These are phyloP conservation scores for Pythium phragmiticola DNA, from an alignment of 352 stramenopile species.

Conservation along the genomic window DNA sequence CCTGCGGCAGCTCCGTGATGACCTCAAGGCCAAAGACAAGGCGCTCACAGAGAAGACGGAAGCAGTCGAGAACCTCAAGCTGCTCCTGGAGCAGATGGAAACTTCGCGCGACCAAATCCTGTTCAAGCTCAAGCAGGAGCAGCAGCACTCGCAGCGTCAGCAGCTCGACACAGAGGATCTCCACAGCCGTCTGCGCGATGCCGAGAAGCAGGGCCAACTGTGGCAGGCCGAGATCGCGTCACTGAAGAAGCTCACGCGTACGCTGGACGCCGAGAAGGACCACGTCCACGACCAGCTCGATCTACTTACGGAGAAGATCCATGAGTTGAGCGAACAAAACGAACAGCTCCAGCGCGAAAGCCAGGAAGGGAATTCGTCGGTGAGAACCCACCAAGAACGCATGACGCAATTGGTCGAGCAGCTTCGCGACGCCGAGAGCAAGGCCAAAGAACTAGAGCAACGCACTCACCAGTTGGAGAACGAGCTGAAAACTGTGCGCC, in stretches of 20 bases:
- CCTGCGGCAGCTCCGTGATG: slow-evolving; percentile 55
- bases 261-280: slow-evolving; percentile 76
- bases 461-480: slow-evolving; percentile 46
- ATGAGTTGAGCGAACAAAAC: slow-evolving; percentile 56
- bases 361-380: slow-evolving; percentile 33
- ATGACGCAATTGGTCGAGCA: slow-evolving; percentile 57
- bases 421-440: slow-evolving; percentile 53
- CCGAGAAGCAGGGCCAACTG: slow-evolving; percentile 42
- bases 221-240: slow-evolving; percentile 53
- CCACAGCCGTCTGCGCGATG: slow-evolving; percentile 41
- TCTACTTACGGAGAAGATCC: slow-evolving; percentile 63
- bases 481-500: slow-evolving; percentile 52
- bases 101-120: slow-evolving; percentile 75
- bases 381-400: slow-evolving; percentile 54
- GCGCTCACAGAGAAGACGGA: slow-evolving; percentile 65
- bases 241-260: slow-evolving; percentile 67
- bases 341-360: slow-evolving; percentile 39
- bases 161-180: slow-evolving; percentile 55
- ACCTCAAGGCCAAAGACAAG: slow-evolving; percentile 56
- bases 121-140: slow-evolving; percentile 75
- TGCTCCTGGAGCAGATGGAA: slow-evolving; percentile 83
- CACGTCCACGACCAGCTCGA: slow-evolving; percentile 67
- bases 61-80: slow-evolving; percentile 61
- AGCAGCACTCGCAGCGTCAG: slow-evolving; percentile 60
- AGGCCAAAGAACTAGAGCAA: slow-evolving; percentile 39